Evolutionary conservation across 2,329 filamentous ascomycete genomes (phyloP).

Genomic region (Scedosporium apiospermum): DNA sequence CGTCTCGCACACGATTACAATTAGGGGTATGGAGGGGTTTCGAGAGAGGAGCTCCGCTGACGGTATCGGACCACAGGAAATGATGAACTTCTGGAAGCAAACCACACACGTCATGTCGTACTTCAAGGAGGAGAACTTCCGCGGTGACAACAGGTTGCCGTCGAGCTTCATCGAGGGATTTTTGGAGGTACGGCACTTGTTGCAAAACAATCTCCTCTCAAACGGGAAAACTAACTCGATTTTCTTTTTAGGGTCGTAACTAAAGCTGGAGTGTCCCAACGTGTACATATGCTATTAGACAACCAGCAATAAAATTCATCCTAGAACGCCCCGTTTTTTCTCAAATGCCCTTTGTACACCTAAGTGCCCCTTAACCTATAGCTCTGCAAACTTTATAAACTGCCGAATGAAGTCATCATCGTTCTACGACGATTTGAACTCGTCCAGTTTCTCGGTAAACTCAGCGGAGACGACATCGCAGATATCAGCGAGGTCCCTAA

Average conservation of each 20-base stretch:
- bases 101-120: slow-evolving; percentile 92
- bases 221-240: slow-evolving; percentile 1
- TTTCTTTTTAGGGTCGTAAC: slow-evolving; percentile 40
- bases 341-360: not conserved
- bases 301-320: not conserved
- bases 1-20: not conserved
- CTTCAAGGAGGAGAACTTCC: slow-evolving; percentile 74
- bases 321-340: slow-evolving; percentile 2
- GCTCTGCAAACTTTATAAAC: not conserved
- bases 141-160: slow-evolving; percentile 71
- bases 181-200: slow-evolving; percentile 62
- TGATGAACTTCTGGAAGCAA: slow-evolving; percentile 99
- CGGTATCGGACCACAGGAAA: slow-evolving; percentile 55
- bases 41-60: not conserved
- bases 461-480: slow-evolving; percentile 93
- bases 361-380: not conserved
- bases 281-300: slow-evolving; percentile 7
- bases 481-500: slow-evolving; percentile 79
- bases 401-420: not conserved
- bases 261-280: slow-evolving; percentile 23
- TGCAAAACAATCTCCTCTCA: not conserved
- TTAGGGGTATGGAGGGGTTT: not conserved
- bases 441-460: slow-evolving; percentile 51
- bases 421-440: slow-evolving; percentile 2
- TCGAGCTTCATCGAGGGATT: slow-evolving; percentile 90